Conservation (phyloP, 1,284 basidiomycete species). For the Fistulinella staudtii region DNA sequence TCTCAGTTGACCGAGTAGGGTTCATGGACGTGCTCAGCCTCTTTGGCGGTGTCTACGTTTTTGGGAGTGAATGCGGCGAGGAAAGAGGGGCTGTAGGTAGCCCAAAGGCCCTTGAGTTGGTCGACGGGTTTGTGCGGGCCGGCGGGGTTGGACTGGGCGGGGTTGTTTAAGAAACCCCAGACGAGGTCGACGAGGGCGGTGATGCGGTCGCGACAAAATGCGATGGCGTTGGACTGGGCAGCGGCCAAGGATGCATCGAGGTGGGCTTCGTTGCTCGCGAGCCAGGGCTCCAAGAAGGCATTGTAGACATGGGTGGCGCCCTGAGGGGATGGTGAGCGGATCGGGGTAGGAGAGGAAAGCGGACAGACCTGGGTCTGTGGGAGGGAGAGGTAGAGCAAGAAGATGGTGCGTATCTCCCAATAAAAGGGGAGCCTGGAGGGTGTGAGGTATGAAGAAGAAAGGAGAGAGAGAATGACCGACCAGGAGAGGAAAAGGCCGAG, state of each 20-base stretch:
- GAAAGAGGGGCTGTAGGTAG: slow-evolving; percentile 35
- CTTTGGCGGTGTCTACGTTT: slow-evolving; percentile 5
- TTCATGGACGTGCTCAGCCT: too few relatives aligned
- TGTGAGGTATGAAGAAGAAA: slow-evolving; percentile 9
- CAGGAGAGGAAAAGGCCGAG: slow-evolving; percentile 69
- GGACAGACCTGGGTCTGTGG: slow-evolving; percentile 66
- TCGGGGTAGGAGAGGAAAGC: neutral
- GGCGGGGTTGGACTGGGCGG: slow-evolving; percentile 22
- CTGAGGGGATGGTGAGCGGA: slow-evolving; percentile 34
- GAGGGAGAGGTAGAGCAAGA: slow-evolving; percentile 70
- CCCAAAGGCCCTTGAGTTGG: slow-evolving; percentile 37
- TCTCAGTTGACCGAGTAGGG: slow-evolving; percentile 18
- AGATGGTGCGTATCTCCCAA: slow-evolving; percentile 65
- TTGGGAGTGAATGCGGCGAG: slow-evolving; percentile 25
- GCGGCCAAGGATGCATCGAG: slow-evolving; percentile 62
- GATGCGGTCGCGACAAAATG: slow-evolving; percentile 50
- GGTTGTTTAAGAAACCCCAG: slow-evolving; percentile 42
- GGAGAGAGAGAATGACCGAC: slow-evolving; percentile 38
- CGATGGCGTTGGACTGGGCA: slow-evolving; percentile 48
- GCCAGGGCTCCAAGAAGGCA: slow-evolving; percentile 63
- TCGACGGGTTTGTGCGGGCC: slow-evolving; percentile 22
- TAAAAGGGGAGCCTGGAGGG: slow-evolving; percentile 73
- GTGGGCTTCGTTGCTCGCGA: slow-evolving; percentile 59
- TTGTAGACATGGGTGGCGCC: slow-evolving; percentile 73
- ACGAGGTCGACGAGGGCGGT: slow-evolving; percentile 45